Conservation (phyloP, 352 stramenopile species). For the Pythium sukuiense region DNA sequence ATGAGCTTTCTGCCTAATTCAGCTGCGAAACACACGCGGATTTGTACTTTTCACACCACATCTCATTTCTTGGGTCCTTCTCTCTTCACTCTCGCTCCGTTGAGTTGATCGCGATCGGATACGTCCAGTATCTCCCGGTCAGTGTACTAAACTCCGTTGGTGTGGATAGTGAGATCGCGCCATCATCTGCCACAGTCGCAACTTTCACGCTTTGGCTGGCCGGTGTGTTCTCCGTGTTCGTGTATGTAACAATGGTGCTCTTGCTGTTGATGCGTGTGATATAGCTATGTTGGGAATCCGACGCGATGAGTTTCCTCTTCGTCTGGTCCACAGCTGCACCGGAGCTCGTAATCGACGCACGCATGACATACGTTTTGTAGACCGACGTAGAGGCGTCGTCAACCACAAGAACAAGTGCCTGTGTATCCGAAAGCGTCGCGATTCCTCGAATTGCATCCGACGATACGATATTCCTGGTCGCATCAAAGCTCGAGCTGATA, state of each 20-base stretch:
- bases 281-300: conserved; percentile 37
- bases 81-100: too few relatives aligned
- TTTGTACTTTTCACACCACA: too few relatives aligned
- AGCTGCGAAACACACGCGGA: too few relatives aligned
- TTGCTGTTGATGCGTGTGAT: conserved; percentile 36
- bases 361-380: conserved; percentile 31
- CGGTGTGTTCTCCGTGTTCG: conserved; percentile 31
- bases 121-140: conserved; percentile 39
- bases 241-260: conserved; percentile 51
- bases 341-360: conserved; percentile 30
- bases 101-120: conserved; percentile 31
- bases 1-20: too few relatives aligned
- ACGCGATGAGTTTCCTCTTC: conserved; percentile 28
- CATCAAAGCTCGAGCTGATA: conserved; percentile 10
- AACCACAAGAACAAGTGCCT: conserved; percentile 37
- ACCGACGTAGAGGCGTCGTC: conserved; percentile 14
- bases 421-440: conserved; percentile 56
- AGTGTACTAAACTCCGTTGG: conserved; percentile 31
- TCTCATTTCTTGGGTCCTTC: too few relatives aligned
- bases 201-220: conserved; percentile 43
- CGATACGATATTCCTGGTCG: conserved; percentile 33
- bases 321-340: conserved; percentile 22
- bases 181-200: conserved; percentile 33
- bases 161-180: conserved; percentile 36
- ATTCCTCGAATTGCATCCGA: conserved; percentile 41